These are phyloP conservation scores for Syncephalastrum sp. DNA, from an alignment of 371 early-diverging fungal genomes.

Conservation along the genomic window DNA sequence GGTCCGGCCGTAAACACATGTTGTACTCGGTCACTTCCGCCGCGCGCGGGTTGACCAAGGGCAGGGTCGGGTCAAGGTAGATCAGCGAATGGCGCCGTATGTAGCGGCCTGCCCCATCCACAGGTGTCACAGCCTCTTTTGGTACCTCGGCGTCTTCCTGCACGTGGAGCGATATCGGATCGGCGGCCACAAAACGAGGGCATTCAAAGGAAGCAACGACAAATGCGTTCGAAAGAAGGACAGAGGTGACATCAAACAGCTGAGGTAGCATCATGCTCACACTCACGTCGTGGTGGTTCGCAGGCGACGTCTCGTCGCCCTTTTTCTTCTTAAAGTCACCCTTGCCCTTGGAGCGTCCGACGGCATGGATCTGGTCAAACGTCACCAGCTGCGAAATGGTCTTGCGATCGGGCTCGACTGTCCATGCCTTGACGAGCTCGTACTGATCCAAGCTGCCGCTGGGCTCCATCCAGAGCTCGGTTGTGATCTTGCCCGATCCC, in stretches of 20 bases:
- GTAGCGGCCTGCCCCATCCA: too few relatives aligned
- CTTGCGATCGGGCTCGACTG: constrained; percentile 58
- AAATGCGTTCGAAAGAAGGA: constrained; percentile 47
- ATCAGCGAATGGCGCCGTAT: too few relatives aligned
- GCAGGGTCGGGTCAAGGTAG: not conserved
- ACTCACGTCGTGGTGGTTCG: constrained; percentile 8
- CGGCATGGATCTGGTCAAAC: constrained; percentile 73
- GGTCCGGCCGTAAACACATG: constrained; percentile 27
- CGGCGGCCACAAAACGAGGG: constrained; percentile 27
- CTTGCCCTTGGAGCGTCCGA: constrained; percentile 48
- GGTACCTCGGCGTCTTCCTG: not conserved
- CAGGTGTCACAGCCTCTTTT: not conserved
- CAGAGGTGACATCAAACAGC: constrained; percentile 45
- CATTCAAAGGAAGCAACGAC: constrained; percentile 42
- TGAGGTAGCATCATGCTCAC: constrained; percentile 39
- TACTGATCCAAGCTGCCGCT: constrained; percentile 34
- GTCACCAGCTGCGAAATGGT: constrained; percentile 69
- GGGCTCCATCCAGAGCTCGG: constrained; percentile 83
- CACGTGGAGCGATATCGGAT: not conserved
- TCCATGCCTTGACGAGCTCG: constrained; percentile 46
- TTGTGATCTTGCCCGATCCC: constrained; percentile 56
- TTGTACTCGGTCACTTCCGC: constrained; percentile 4
- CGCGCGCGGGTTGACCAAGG: not conserved
- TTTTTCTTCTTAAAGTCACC: constrained; percentile 29
- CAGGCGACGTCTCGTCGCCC: not conserved